Evolutionary conservation across 106 monocot species (phyloP), one percentile per base, ranked within the genome.

Genomic region (Acorus calamus): DNA sequence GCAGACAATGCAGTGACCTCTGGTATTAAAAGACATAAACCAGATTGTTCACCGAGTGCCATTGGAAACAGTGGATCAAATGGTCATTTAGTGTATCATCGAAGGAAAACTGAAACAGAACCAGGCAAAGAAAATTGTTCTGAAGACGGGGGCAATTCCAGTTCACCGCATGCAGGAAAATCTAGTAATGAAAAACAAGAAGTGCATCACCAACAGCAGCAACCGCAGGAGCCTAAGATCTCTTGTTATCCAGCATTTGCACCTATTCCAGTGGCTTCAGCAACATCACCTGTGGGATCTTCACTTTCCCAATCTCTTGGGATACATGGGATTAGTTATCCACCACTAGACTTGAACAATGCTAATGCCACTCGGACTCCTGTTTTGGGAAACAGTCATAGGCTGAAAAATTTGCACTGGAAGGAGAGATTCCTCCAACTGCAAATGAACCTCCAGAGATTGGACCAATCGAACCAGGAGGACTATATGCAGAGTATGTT

Each of bases 381-480:
- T 62, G 49, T 59, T 69, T 52, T 47, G 43, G 42, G 42, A 50
- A 71, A 77, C 10, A 7, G 28, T 58, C 72, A 50, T 7, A 62
- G 59, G 14, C 42, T 58, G n/a, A 53, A 54, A 43, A 62, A 70
- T 63, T 66, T 66, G 46, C 66, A 83, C 52, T 81, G 85, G 87
- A 79, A 79, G 67, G 96, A 91, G 10, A 68, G 96, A 50, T 88
- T 85, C 63, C 56, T 77, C 65, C 74, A 57, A 49, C 76, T 98
- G 47, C 96, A 98, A 61, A 75, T 61, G n/a, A 87, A 77, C 54
- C 69, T 98, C 74, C 85, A 79, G 59, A 76, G 58, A 62, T 81
- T 82, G 53, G 85, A 98, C 11, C 84, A 98, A 61, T 85, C 87
- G 48, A 74, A 60, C 72, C 90, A 87, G 67, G 96, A 98, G 56